Conservation (phyloP, 164 flowering plant genomes). For the Piper betle region DNA sequence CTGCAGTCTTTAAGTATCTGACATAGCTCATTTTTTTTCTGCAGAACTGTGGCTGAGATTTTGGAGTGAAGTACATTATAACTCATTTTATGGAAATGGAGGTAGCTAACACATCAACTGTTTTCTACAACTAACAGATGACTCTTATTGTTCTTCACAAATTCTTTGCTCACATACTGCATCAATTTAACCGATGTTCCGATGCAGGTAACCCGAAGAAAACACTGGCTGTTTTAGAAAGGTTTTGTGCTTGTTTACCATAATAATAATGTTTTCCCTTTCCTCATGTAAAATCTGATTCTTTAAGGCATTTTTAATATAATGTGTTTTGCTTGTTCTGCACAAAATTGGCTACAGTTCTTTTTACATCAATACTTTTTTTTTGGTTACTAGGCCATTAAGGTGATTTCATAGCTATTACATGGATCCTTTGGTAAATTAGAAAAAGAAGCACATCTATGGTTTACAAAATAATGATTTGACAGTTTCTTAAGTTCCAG, state of each 20-base stretch:
- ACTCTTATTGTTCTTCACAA: not conserved
- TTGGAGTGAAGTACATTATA: constrained; percentile 93
- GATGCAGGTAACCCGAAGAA: constrained; percentile 29
- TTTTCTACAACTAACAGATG: not conserved
- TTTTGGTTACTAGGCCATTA: no score
- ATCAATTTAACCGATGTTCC: constrained; percentile 51
- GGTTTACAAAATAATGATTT: no score
- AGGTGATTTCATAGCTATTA: no score
- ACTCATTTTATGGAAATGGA: constrained; percentile 65
- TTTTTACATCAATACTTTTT: no score
- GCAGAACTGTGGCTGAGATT: constrained; percentile 86
- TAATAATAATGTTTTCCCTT: not conserved
- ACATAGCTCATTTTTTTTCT: not conserved
- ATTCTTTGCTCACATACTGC: not conserved
- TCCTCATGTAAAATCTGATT: not conserved
- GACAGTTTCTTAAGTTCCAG: no score
- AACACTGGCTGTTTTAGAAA: constrained; percentile 65
- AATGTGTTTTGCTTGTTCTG: not conserved
- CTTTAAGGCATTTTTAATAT: not conserved
- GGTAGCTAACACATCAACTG: constrained; percentile 21
- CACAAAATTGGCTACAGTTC: not conserved
- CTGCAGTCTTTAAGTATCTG: no score
- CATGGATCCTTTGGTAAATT: no score
- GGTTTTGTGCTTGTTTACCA: not conserved
- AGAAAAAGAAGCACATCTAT: no score